Conservation (phyloP, 306 rosid species). For the Ochetophila trinervis region DNA sequence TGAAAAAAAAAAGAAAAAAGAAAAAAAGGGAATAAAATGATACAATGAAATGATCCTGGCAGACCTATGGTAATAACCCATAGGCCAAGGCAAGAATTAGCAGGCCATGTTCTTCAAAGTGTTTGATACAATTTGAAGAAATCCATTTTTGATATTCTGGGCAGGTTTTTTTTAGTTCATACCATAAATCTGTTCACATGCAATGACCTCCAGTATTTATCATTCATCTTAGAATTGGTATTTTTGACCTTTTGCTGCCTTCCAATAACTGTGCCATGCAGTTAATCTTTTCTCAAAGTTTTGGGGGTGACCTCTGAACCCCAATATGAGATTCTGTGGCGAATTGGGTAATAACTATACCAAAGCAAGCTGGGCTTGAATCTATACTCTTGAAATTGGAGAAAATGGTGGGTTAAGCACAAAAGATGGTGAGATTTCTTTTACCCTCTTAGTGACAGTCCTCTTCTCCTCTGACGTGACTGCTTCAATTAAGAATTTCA, state of each 20-base stretch:
- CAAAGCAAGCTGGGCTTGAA: conserved; percentile 12
- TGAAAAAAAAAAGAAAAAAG: conserved; percentile 9
- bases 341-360: not conserved
- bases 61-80: conserved; percentile 25
- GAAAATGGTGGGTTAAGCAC: conserved; percentile 74
- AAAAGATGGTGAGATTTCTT: conserved; percentile 55
- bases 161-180: conserved; percentile 15
- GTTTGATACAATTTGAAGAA: not conserved
- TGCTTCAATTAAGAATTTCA: conserved; percentile 51
- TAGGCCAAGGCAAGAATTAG: conserved; percentile 8
- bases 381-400: conserved; percentile 70
- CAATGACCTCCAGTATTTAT: not conserved
- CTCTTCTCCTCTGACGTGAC: conserved; percentile 52
- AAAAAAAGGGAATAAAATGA: not conserved
- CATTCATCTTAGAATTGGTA: not conserved
- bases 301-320: conserved; percentile 10
- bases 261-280: conserved; percentile 15
- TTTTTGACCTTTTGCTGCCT: conserved; percentile 1
- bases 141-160: conserved; percentile 22
- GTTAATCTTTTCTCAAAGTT: conserved; percentile 9
- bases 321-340: conserved; percentile 13
- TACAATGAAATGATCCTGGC: conserved; percentile 33
- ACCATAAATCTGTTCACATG: not conserved
- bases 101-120: conserved; percentile 24
- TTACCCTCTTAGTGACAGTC: conserved; percentile 42